Evolutionary conservation across 192 early-diverging fungal species (phyloP).

Genomic region (Dissophora globulifera): DNA sequence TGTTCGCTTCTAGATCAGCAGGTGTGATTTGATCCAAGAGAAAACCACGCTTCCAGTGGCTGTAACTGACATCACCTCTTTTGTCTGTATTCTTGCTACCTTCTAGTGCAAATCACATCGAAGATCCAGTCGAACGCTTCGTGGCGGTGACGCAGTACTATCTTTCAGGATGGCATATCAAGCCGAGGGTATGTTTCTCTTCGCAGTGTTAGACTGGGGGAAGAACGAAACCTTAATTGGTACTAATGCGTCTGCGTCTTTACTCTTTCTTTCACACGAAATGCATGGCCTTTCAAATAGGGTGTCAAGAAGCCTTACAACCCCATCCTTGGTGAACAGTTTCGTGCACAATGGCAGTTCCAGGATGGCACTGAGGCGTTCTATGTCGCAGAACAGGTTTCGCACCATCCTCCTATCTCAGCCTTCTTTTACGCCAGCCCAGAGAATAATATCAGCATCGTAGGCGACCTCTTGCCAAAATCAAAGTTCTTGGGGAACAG

Average conservation of each 20-base stretch:
- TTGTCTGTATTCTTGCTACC: not conserved
- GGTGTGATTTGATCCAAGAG: too few species aligned
- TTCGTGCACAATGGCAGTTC: conserved; percentile 85
- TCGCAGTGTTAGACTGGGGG: too few species aligned
- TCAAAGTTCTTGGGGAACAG: conserved; percentile 91
- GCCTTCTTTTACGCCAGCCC: conserved; percentile 87
- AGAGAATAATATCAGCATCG: conserved; percentile 79
- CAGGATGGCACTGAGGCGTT: conserved; percentile 74
- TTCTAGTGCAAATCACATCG: conserved; percentile 71
- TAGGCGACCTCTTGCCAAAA: conserved; percentile 86
- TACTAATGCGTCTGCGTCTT: not conserved
- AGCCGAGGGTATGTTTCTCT: conserved; percentile 82
- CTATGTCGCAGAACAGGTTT: conserved; percentile 92
- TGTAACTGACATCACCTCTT: not conserved
- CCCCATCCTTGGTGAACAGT: conserved; percentile 92
- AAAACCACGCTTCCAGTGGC: too few species aligned
- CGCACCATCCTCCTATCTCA: conserved; percentile 94
- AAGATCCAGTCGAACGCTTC: conserved; percentile 81
- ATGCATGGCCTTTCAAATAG: conserved; percentile 47
- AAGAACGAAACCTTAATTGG: too few species aligned
- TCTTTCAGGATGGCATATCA: conserved; percentile 93
- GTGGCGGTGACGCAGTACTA: conserved; percentile 86
- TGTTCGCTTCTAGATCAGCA: too few species aligned
- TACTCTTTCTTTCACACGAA: too few species aligned
- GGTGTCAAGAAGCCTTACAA: conserved; percentile 97